These are phyloP conservation scores for Pleurotus platypus DNA, from an alignment of 768 basidiomycete species.

Conservation along the genomic window DNA sequence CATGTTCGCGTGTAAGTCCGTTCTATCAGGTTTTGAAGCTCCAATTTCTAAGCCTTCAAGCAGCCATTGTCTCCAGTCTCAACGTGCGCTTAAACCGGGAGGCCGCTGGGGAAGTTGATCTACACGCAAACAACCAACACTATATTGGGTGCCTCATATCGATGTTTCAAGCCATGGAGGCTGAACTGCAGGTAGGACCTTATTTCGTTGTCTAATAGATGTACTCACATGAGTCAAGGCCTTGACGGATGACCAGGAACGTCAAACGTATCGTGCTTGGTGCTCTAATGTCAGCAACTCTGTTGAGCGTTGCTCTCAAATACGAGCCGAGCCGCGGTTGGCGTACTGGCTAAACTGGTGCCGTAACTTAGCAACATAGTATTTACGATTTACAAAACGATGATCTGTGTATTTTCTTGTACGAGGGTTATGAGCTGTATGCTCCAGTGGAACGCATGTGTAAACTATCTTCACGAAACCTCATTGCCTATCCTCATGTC, in stretches of 20 bases:
- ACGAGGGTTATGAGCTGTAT: background rate
- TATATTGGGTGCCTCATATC: constrained; percentile 37
- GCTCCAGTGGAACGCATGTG: too few species aligned
- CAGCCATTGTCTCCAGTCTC: constrained; percentile 46
- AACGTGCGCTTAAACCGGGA: constrained; percentile 29
- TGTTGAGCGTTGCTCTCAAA: constrained; percentile 23
- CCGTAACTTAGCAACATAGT: constrained; percentile 9
- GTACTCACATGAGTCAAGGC: constrained; percentile 15
- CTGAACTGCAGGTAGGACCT: constrained; percentile 36
- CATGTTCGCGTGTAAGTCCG: constrained; percentile 34
- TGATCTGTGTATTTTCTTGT: background rate
- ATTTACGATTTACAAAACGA: background rate
- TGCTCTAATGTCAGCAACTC: constrained; percentile 27
- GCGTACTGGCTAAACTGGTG: constrained; percentile 28
- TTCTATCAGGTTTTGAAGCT: constrained; percentile 6
- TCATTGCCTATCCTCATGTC: too few species aligned
- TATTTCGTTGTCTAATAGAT: background rate
- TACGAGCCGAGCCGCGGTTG: constrained; percentile 29
- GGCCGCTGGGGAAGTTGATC: constrained; percentile 16
- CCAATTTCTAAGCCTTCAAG: background rate
- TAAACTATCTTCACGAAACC: too few species aligned
- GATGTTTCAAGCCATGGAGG: constrained; percentile 52
- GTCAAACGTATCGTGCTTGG: constrained; percentile 26
- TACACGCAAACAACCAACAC: constrained; percentile 26
- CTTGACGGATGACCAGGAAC: constrained; percentile 9